Conservation (phyloP, 768 basidiomycete genomes). For the Tulasnella sp. region DNA sequence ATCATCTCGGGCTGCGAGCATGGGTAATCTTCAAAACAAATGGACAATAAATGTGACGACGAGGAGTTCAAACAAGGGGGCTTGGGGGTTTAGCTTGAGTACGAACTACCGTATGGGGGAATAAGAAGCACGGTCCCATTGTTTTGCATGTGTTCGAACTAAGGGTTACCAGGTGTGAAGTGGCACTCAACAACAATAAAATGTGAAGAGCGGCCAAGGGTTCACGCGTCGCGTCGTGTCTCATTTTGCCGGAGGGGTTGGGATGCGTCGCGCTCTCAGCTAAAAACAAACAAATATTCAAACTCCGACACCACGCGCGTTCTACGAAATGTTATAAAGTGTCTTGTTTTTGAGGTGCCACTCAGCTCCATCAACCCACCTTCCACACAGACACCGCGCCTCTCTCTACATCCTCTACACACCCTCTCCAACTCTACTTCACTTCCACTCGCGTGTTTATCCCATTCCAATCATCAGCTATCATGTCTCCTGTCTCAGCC, state of each 20-base stretch:
- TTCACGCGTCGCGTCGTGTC: neutral
- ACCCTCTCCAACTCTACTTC: neutral
- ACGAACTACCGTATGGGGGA: neutral
- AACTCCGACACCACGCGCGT: neutral
- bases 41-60: constrained; percentile 8
- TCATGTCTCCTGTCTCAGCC: constrained; percentile 13
- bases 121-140: neutral
- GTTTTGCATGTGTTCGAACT: neutral
- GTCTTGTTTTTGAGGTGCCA: neutral
- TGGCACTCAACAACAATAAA: constrained; percentile 7
- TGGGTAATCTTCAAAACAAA: constrained; percentile 2
- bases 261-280: neutral
- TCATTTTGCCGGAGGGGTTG: neutral
- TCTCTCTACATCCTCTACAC: neutral
- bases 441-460: neutral
- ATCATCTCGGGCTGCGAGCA: neutral
- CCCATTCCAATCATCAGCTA: neutral
- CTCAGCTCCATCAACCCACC: neutral
- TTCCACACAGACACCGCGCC: neutral
- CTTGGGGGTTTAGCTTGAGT: neutral
- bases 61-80: neutral
- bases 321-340: constrained; percentile 10
- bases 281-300: neutral
- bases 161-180: neutral
- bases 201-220: neutral